These are phyloP conservation scores for Strobilomyces confusus DNA, from an alignment of 768 basidiomycete species.

Conservation along the genomic window DNA sequence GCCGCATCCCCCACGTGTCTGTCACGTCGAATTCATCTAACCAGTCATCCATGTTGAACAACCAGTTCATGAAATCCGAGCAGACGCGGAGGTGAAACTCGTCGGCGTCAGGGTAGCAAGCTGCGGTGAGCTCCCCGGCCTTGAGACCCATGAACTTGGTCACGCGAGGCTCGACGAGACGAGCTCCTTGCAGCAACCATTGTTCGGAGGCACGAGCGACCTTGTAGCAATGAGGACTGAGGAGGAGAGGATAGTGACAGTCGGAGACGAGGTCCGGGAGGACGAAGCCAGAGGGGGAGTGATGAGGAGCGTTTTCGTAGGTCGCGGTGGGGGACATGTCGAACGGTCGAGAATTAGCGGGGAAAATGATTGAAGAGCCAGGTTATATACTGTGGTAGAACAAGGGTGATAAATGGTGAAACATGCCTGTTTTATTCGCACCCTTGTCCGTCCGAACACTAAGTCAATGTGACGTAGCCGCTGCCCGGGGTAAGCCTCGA, in stretches of 20 bases:
- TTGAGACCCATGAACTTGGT: slow-evolving; percentile 53
- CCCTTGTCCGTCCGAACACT: slow-evolving; percentile 10
- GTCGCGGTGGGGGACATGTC: slow-evolving; percentile 27
- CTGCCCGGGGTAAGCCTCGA: background rate
- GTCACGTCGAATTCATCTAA: slow-evolving; percentile 36
- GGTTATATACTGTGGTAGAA: slow-evolving; percentile 21
- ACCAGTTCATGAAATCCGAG: slow-evolving; percentile 59
- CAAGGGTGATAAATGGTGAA: slow-evolving; percentile 14
- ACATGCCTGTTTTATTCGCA: slow-evolving; percentile 31
- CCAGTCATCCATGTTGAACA: slow-evolving; percentile 42
- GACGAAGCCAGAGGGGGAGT: slow-evolving; percentile 25
- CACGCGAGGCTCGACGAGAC: slow-evolving; percentile 28
- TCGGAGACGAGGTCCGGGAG: slow-evolving; percentile 41
- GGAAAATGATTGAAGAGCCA: background rate
- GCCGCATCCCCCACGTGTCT: slow-evolving; percentile 30
- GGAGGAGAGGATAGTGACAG: slow-evolving; percentile 36
- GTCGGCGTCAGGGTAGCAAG: slow-evolving; percentile 57
- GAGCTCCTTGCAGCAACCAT: slow-evolving; percentile 31
- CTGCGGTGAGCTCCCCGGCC: slow-evolving; percentile 63
- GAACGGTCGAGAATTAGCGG: background rate
- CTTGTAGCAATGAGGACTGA: slow-evolving; percentile 31
- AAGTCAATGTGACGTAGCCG: slow-evolving; percentile 2
- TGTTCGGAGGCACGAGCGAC: slow-evolving; percentile 36
- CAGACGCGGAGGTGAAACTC: slow-evolving; percentile 57
- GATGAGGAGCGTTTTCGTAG: slow-evolving; percentile 8